Percentiles rank a stretch among this genome's conserved stretches.
These are phyloP conservation scores for Jamesozyma hellenica DNA, from an alignment of 805 yeast genomes.

Conservation along the genomic window DNA sequence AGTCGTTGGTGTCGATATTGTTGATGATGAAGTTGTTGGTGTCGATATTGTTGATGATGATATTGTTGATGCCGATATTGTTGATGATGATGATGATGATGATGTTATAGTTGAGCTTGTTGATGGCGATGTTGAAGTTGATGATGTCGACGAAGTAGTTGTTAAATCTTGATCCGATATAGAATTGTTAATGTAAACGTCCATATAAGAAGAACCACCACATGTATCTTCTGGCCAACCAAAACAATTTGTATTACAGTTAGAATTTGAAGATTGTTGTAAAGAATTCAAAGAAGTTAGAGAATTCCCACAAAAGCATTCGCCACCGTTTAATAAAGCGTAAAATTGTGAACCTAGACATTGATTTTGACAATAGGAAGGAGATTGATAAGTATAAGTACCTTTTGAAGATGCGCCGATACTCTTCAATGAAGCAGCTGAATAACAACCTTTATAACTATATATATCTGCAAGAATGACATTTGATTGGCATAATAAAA, in stretches of 20 bases:
- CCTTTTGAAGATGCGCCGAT: conserved; percentile 32
- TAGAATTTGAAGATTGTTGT: conserved; percentile 34
- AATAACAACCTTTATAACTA: conserved; percentile 31
- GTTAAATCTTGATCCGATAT: conserved; percentile 3
- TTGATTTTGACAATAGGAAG: conserved; percentile 42
- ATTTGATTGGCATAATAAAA: conserved; percentile 10
- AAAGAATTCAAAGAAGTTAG: conserved; percentile 28
- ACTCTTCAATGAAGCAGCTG: conserved; percentile 21
- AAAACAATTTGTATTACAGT: conserved; percentile 41
- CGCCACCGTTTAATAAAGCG: conserved; percentile 43
- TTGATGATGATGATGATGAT: background rate
- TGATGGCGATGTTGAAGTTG: background rate
- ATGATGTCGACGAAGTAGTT: conserved; percentile 1
- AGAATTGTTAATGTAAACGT: conserved; percentile 34
- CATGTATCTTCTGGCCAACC: conserved; percentile 59
- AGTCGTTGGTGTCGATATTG: background rate
- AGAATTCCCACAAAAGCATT: conserved; percentile 59
- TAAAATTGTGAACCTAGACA: conserved; percentile 43
- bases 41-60: background rate
- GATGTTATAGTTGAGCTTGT: background rate
- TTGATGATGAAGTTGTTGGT: background rate
- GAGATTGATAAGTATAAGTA: conserved; percentile 46
- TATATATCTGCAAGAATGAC: conserved; percentile 27
- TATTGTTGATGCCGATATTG: background rate
- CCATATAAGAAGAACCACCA: conserved; percentile 47